These are phyloP conservation scores for Trichocomaceae sp. DNA, from an alignment of 2,329 filamentous ascomycete species.

Conservation along the genomic window DNA sequence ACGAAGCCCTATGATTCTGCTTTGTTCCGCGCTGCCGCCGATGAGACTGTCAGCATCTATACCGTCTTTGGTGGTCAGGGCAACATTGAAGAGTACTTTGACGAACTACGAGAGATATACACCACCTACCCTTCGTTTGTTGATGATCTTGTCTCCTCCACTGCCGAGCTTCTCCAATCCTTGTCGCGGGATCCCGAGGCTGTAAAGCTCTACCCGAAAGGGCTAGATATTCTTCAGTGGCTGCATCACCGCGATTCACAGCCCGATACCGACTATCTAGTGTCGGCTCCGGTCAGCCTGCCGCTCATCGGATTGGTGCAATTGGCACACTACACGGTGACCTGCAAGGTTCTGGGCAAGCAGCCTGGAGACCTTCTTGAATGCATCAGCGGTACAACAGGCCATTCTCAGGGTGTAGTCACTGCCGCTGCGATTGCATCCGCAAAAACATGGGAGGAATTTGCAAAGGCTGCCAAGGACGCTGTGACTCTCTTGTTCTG, in stretches of 20 bases:
- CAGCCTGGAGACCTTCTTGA: slow-evolving; percentile 84
- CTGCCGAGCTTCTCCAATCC: slow-evolving; percentile 79
- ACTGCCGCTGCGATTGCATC: slow-evolving; percentile 88
- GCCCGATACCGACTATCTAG: slow-evolving; percentile 87
- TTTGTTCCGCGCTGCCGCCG: slow-evolving; percentile 77
- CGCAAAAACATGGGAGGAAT: slow-evolving; percentile 88
- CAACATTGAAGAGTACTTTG: slow-evolving; percentile 99
- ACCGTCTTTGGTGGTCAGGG: slow-evolving; percentile 95
- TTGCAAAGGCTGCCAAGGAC: slow-evolving; percentile 68
- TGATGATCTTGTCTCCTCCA: slow-evolving; percentile 71
- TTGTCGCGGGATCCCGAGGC: slow-evolving; percentile 77
- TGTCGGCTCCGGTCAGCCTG: slow-evolving; percentile 91
- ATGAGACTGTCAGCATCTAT: slow-evolving; percentile 78
- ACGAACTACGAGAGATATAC: slow-evolving; percentile 88
- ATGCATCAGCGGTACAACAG: slow-evolving; percentile 78
- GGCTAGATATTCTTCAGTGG: slow-evolving; percentile 92
- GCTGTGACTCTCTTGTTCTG: slow-evolving; percentile 93
- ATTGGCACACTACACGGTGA: slow-evolving; percentile 89
- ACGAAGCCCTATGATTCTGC: slow-evolving; percentile 93
- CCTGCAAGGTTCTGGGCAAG: slow-evolving; percentile 82
- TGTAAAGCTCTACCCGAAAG: slow-evolving; percentile 94
- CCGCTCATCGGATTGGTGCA: slow-evolving; percentile 94
- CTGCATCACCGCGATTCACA: slow-evolving; percentile 82
- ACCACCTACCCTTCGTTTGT: slow-evolving; percentile 87
- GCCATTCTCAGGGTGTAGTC: slow-evolving; percentile 94